Base-by-base conservation (phyloP, 768 basidiomycete genomes). In the Zangia roseola region DNA sequence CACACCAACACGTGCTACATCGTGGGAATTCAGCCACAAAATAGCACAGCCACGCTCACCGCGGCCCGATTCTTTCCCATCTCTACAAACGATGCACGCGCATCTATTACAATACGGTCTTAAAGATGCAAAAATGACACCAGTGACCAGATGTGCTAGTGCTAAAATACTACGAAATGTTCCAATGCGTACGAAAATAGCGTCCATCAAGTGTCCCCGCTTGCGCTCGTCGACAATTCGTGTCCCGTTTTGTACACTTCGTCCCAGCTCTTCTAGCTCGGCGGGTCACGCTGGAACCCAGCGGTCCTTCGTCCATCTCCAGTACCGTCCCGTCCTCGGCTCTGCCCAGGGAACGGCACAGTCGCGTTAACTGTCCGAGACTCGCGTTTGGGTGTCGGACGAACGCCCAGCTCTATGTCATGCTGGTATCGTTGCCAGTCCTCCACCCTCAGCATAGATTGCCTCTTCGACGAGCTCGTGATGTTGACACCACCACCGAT, bases 341-440 rank as follows among this genome's bases (percentile, higher is more conserved):
- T 51, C 39, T 60, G 64, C 2, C 68, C 69, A 40, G 68, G 68
- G 53, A 69, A 69, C 2, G 68, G 68, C 2, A 69, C 69, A 7
- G 68, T 65, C 33, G 60, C 60, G 17, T 28, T 56, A 10, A 21
- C 23, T 30, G 43, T 28, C 20, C 63, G 60, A 16, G 68, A 54
- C 20, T 71, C 63, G 6, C 54, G 63, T 54, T 40, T 61, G 23
- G 56, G 21, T 3, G 54, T 49, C 3, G 62, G 55, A 1, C 63
- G 68, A 39, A 70, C 13, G 10, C 67, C 67, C 12, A 68, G 33
- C 41, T 68, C 69, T 6, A 65, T 63, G 38, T 81, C 77, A 44
- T 80, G 74, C 62, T 91, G 89, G 58, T 83, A 77, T 54, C 79
- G 78, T 67, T 88, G 84, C 89, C 90, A 91, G 62, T 90, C 89